Base-by-base conservation (phyloP, 2,329 filamentous ascomycete genomes). In the Furcasterigmium furcatum region DNA sequence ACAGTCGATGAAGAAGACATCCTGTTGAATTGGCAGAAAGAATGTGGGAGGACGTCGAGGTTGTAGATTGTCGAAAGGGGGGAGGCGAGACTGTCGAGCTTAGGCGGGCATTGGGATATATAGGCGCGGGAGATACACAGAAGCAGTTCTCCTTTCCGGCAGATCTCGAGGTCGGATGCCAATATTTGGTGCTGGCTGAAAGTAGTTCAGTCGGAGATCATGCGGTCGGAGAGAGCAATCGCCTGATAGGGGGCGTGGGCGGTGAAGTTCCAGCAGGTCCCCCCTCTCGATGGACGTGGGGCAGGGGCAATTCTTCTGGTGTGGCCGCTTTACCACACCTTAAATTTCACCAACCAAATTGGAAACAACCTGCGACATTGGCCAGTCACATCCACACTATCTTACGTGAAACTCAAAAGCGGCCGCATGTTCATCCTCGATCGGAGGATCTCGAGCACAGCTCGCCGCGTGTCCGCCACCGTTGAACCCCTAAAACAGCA, bases 1-100 rank as follows among this genome's bases (percentile, higher is more conserved):
- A 64, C 56, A 46, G 65, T 68, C 29, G 64, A 55, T 41, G 61
- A 58, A 49, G 61, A 53, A 22, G 56, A 50, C 57, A 60, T 61
- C 19, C 39, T 39, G 46, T 19, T 29, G 13, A 16, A 14, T 43
- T 21, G 32, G 29, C 29, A 21, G 14, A 42, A 32, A 41, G 40
- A 45, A 20, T 14, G 30, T 42, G 12, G 25, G 25, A 7, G 24
- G 24, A 27, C 12, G 24, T 27, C 24, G 12, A 5, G 9, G 16
- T 18, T 19, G 34, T 6, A 19, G 29, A 32, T n/a, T 20, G 30
- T 22, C 19, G 36, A 30, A 27, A 41, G 10, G 30, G 19, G 21
- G 38, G 21, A 5, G 18, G 32, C n/a, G 19, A 10, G n/a, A 35
- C 27, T 14, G 32, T 24, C 12, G 41, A 41, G 40, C 20, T 20